Base-by-base conservation (phyloP, 1,139 yeast genomes). In the Scheffersomyces insectosa region DNA sequence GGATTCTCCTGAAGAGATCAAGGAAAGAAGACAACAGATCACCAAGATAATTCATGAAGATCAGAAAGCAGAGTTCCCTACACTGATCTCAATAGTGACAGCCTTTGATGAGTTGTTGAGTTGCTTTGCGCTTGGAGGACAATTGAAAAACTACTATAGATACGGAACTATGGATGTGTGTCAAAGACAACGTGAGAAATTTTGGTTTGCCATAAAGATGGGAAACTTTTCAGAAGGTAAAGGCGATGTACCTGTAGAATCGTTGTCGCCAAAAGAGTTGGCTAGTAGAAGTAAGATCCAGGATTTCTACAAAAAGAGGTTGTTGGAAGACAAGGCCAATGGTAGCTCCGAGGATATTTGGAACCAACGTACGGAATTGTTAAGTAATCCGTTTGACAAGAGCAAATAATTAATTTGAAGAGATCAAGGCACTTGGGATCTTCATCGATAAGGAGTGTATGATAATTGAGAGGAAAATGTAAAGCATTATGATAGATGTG, bases 41-140 rank as follows among this genome's bases (percentile, higher is more conserved):
- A 62, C 70, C 13, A 42, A 55, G 30, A 56, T 63, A 16, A 48
- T 70, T 20, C 59, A 61, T 13, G 62, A 64, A 36, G 64, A 68
- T n/a, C 42, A 49, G 42, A 40, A 55, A 16, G 56, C 64, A 5
- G 64, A 69, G 30, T 73, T 65, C 42, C 79, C 79, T 2, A 57
- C 64, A 10, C 63, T 65, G 30, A 53, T 74, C 42, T 64, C 75
- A 10, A 59, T 72, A 14, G 70, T 85, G 40, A 88, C 91, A 34
- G 95, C 95, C 0, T 83, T 91, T 63, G 96, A 91, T 62, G 96
- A 88, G 57, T 70, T 91, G 31, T 77, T 90, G 39, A 84, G 81
- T 40, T 91, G 98, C 62, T 89, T 88, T 68, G 87, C 97, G 0
- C 60, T 90, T 3, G 97, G 97, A 2, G 97, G 97, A 1, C 97